Evolutionary conservation across 2,329 filamentous ascomycete genomes (phyloP).

Genomic region (Botryotinia narcissicola): DNA sequence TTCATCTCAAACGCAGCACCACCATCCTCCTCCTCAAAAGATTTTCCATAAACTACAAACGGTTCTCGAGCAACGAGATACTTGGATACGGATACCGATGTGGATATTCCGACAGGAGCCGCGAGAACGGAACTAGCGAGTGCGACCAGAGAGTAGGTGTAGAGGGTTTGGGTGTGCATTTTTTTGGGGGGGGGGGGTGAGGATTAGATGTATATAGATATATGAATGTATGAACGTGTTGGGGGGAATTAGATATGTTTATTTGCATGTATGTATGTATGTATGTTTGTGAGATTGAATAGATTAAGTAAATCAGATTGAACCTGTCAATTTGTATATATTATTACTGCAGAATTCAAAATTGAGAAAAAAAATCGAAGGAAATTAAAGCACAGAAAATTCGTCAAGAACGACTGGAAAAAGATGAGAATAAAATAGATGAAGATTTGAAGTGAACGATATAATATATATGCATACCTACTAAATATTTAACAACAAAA

Average conservation of each 20-base stretch:
- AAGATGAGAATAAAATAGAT: background rate
- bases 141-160: background rate
- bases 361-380: background rate
- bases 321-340: background rate
- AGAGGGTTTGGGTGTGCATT: background rate
- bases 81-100: background rate
- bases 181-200: background rate
- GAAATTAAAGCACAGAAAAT: background rate
- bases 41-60: background rate
- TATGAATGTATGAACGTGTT: too few species aligned
- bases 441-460: accelerated
- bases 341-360: too few species aligned
- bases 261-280: background rate
- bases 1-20: background rate
- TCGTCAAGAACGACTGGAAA: too few species aligned
- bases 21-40: background rate
- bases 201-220: background rate
- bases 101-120: background rate
- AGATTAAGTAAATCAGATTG: background rate
- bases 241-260: background rate
- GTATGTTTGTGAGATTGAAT: background rate
- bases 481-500: too few species aligned
- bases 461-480: background rate
- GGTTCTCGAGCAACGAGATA: background rate
- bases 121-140: background rate